These are phyloP conservation scores for Rhodamnia argentea DNA, from an alignment of 345 rosid species.

Conservation along the genomic window DNA sequence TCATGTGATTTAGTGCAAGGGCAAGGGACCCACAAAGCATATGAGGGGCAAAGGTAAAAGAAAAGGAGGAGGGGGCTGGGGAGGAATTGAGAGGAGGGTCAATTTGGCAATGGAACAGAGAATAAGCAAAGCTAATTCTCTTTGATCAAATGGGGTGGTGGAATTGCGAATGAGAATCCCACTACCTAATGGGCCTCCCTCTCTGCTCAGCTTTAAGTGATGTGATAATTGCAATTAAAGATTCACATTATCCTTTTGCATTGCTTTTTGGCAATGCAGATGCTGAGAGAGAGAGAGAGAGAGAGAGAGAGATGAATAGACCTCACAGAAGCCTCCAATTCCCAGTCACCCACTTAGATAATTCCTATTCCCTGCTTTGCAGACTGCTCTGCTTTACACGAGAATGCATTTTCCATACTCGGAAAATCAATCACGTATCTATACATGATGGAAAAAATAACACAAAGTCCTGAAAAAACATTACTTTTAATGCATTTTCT, in stretches of 20 bases:
- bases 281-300: not conserved
- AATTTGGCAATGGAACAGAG: not conserved
- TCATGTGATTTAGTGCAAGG: slow-evolving; percentile 12
- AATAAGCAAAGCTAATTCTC: not conserved
- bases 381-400: not conserved
- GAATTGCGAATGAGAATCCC: slow-evolving; percentile 63
- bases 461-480: not conserved
- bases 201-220: slow-evolving; percentile 8
- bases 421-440: not conserved
- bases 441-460: not conserved
- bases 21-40: slow-evolving; percentile 53
- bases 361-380: not conserved
- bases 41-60: not conserved
- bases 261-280: not conserved
- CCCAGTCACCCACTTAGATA: not conserved
- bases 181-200: slow-evolving; percentile 21
- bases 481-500: not conserved
- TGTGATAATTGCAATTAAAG: slow-evolving; percentile 3
- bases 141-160: slow-evolving; percentile 1
- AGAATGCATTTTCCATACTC: not conserved
- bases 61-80: not conserved
- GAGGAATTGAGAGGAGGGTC: not conserved
- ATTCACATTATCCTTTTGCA: not conserved
- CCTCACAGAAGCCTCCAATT: not conserved
- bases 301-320: not conserved